phyloP scores from a whole-genome alignment of 306 rosid genomes.

The Gillenia trifoliata region DNA sequence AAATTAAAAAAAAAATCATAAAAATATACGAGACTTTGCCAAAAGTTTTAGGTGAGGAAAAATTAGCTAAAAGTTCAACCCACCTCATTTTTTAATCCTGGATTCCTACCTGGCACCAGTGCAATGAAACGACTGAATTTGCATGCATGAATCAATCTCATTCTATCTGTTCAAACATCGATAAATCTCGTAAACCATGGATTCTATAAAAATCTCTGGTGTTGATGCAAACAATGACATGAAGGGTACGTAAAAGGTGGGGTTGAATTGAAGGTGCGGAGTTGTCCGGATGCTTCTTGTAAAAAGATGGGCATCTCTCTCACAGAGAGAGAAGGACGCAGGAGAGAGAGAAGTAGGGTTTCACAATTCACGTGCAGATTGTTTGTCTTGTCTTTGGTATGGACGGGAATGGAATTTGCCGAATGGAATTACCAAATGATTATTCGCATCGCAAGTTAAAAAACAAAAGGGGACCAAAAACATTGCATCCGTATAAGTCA shows the following conservation, averaged over 20 bases:
- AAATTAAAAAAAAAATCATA: too few species aligned
- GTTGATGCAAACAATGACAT: not conserved
- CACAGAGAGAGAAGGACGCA: not conserved
- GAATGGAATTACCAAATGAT: too few species aligned
- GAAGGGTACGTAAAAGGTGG: not conserved
- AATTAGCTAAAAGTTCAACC: too few species aligned
- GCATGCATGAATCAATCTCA: too few species aligned
- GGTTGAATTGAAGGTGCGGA: not conserved
- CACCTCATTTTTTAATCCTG: too few species aligned
- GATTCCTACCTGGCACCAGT: too few species aligned
- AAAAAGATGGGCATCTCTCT: not conserved
- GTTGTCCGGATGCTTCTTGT: not conserved
- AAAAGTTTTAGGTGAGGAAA: too few species aligned
- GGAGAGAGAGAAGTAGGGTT: not conserved
- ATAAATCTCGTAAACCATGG: too few species aligned
- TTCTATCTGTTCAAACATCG: too few species aligned
- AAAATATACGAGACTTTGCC: too few species aligned
- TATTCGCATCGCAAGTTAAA: not conserved
- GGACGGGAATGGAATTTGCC: constrained; percentile 8
- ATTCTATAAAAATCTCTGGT: not conserved
- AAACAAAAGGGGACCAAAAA: too few species aligned
- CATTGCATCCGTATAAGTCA: not conserved
- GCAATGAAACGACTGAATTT: too few species aligned
- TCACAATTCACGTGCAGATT: not conserved
- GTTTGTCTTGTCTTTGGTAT: not conserved